These are phyloP conservation scores for Omphalotus guepiniiformis DNA, from an alignment of 768 basidiomycete species.

Conservation along the genomic window DNA sequence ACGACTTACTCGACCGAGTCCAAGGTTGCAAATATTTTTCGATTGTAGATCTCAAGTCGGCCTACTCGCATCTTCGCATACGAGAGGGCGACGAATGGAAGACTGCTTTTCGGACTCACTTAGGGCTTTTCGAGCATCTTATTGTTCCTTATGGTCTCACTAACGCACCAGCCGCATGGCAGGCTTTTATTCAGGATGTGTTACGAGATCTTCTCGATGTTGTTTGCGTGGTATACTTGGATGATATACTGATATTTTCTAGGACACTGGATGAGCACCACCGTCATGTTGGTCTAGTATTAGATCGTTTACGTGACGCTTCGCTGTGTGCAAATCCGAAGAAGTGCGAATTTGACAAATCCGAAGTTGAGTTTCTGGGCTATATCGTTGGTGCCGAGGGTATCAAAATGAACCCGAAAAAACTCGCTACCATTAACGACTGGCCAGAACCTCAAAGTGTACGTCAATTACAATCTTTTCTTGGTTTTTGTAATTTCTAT, in stretches of 20 bases:
- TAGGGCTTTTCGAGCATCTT: conserved; percentile 32
- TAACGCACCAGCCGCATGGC: conserved; percentile 38
- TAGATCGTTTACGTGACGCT: conserved; percentile 25
- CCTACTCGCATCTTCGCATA: neutral
- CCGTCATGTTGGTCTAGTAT: conserved; percentile 26
- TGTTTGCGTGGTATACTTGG: conserved; percentile 37
- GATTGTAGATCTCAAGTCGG: neutral
- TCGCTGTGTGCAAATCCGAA: conserved; percentile 32
- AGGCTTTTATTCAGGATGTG: conserved; percentile 37
- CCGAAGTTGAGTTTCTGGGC: conserved; percentile 37
- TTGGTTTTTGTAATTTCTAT: conserved; percentile 33
- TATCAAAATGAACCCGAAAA: conserved; percentile 34
- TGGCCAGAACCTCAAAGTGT: conserved; percentile 31
- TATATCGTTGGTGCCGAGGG: conserved; percentile 23
- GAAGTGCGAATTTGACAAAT: conserved; percentile 35
- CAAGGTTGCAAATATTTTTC: neutral
- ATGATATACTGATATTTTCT: conserved; percentile 43
- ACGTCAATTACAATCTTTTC: conserved; percentile 28
- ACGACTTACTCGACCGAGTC: neutral
- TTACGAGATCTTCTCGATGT: conserved; percentile 33
- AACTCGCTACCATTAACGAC: conserved; percentile 29
- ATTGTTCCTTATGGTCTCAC: conserved; percentile 36
- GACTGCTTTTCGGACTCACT: conserved; percentile 35
- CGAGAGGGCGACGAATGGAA: conserved; percentile 32
- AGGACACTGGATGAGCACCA: conserved; percentile 27